Base-by-base conservation (phyloP, 805 yeast genomes). In the Lipomyces oligophaga region DNA sequence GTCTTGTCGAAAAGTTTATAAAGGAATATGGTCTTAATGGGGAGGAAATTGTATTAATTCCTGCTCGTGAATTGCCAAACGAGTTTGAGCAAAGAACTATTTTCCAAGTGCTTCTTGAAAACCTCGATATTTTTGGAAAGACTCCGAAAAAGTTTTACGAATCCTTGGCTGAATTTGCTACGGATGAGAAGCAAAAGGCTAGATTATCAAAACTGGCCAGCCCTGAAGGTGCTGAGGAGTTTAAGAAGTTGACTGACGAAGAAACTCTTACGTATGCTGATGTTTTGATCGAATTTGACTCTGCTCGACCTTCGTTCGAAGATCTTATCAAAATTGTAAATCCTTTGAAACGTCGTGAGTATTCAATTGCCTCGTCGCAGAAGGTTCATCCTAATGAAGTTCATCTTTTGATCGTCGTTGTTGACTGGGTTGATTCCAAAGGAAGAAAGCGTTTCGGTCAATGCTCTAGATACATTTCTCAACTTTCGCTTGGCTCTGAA, bases 301-400 rank as follows among this genome's bases (percentile, higher is more conserved):
- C 89, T 47, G 95, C 90, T 20, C 80, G 81, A 66, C 97, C 97
- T 21, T 60, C 79, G 3, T 71, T 83, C 47, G 74, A 72, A 46
- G 87, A 85, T 20, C 75, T 90, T 59, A 78, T 83, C 28, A 76
- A 76, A 58, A 68, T 90, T 47, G 77, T 90, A 55, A 79, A 95
- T 19, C 89, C 95, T 15, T 76, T 89, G 64, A 90, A 90, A 75
- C 83, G 97, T 74, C 85, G 97, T 74, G 97, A 90, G 69, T 90
- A 90, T 67, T 90, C 97, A 11, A 90, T 90, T 67, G 97, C 97
- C 3, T 89, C 97, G 1, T 89, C 97, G 24, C 97, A 90, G 69
- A 85, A 78, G 66, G 73, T 85, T 61, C 97, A 90, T 69, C 87
- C 90, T 45, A 85, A 85, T 64, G 90, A 88, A 31, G 87, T 90